Percentiles rank a stretch among this genome's conserved stretches.
phyloP scores from a whole-genome alignment of 2,329 filamentous ascomycete genomes.

The Apiospora marii region DNA sequence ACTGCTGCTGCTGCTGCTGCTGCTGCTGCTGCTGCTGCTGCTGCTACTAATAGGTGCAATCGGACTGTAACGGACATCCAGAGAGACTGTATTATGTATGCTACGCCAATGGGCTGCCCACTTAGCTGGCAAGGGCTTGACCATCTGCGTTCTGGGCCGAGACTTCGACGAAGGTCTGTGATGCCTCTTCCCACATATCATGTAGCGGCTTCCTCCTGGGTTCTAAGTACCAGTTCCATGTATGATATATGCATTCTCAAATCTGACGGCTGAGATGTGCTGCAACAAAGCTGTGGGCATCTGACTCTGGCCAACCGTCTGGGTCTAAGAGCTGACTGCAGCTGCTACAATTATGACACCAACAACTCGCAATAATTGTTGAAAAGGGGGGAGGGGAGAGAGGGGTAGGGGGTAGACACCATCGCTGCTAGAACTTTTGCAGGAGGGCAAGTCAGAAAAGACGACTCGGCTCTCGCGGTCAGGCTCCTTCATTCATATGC shows the following conservation, averaged over 20 bases:
- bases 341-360: background rate
- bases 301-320: conserved; percentile 11
- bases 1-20: too few species aligned
- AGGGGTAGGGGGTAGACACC: background rate
- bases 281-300: background rate
- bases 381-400: background rate
- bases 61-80: background rate
- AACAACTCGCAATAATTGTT: background rate
- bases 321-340: conserved; percentile 15
- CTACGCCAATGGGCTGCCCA: background rate
- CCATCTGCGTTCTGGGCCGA: background rate
- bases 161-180: background rate
- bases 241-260: background rate
- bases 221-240: background rate
- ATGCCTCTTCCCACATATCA: background rate
- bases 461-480: background rate
- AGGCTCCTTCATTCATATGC: background rate
- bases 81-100: background rate
- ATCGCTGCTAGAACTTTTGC: background rate
- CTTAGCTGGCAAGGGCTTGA: background rate
- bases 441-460: conserved; percentile 2
- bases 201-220: background rate
- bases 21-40: too few species aligned
- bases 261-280: conserved; percentile 3
- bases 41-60: background rate